Base-by-base conservation (phyloP, 345 rosid species). In the Citrus trifoliata region DNA sequence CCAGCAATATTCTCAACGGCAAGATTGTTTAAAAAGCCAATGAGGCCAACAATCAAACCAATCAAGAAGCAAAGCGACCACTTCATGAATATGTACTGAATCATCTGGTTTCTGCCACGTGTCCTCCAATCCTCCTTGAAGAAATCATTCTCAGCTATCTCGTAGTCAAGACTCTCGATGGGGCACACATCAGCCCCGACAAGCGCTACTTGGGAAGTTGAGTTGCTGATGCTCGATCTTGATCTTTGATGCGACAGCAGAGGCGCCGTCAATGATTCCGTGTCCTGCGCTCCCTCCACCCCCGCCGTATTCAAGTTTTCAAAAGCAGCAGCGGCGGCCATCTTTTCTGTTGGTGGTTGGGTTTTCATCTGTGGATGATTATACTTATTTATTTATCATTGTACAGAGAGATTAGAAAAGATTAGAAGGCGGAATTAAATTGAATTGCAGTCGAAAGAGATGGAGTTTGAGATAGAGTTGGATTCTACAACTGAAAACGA, bases 101-200 rank as follows among this genome's bases (percentile, higher is more conserved):
- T 88, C 40, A 85, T 93, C 83, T 88, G 90, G 25, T 72, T 56
- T 85, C 82, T 90, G 37, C 91, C 90, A 5, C 91, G 84, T 9
- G 84, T 78, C 86, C 99, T 91, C 97, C 99, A 95, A 61, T 93
- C 99, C 80, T 92, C 97, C 83, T 92, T 93, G 88, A 91, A 92
- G 74, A 95, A 88, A 80, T 88, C 97, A 83, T 95, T 95, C 88
- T 95, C 97, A 51, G 86, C 89, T 69, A 91, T 93, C 75, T 93
- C 99, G 77, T 95, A 95, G 79, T 95, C 99, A 55, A 95, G 96
- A 84, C 98, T 93, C 81, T 95, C 98, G 63, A 95, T 89, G 8
- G 95, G 96, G 84, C 92, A 91, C 64, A 90, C 80, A 74, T 91
- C 82, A 74, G 92, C 87, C 35, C 99, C 99, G 37, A 95, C 98